Evolutionary conservation across 2,329 filamentous ascomycete genomes (phyloP), one percentile per base, ranked within the genome.

Genomic region (Dactylellina cionopaga): DNA sequence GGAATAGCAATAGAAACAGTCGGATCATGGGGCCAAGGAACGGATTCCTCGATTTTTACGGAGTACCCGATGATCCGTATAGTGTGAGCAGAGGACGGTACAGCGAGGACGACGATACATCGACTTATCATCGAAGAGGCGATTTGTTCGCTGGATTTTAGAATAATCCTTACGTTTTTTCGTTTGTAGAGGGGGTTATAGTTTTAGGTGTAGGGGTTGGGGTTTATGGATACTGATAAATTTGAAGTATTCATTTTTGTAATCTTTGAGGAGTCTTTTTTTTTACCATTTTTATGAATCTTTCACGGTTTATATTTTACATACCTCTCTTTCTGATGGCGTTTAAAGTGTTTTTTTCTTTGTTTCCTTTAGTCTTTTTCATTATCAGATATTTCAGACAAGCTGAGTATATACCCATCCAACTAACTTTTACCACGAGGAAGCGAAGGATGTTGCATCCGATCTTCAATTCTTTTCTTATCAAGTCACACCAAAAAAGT

Each of bases 71-170:
- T 52, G 81, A 81, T 41, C 60, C 68, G 17, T 72, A 79, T 77
- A 64, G 41, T 22, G 35, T 77, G 78, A 33, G 77, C 77, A 22
- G 78, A 79, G 51, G 79, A 79, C 44, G 80, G 79, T 60, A 72
- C 43, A 72, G 68, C 27, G 79, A 79, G 29, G 79, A 79, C 74
- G 81, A 82, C 27, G 74, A 78, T 27, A 33, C 46, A 17, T 71
- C 64, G 15, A 51, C 49, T 27, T 81, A 80, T 25, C 80, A 78
- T 60, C 80, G 79, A 17, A 77, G 79, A 63, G 81, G 82, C 27
- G 83, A 84, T 78, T 81, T 82, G 0, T 84, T 84, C 71, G 78
- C 80, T 3, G 83, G 81, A 5, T 84, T 84, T 64, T 84, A 76
- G 78, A 25, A 46, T 31, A 17, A 5, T 24, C n/a, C 13, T 29